Conservation (phyloP, 2,329 filamentous ascomycete species). For the Ophidiomyces ophidiicola region DNA sequence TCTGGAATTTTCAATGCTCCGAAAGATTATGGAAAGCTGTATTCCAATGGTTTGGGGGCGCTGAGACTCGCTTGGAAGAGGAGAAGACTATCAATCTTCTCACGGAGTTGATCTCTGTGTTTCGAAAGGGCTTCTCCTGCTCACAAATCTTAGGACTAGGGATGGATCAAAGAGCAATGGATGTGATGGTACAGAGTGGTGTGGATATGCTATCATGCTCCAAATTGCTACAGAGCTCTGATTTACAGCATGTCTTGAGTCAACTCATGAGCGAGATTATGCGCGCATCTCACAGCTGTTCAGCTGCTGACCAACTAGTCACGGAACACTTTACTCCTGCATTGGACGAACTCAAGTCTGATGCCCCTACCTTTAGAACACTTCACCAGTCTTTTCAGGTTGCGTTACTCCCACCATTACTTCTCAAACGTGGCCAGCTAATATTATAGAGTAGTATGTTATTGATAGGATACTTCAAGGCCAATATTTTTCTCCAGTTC, state of each 20-base stretch:
- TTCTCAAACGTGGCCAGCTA: conserved; percentile 1
- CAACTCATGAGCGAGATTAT: conserved; percentile 22
- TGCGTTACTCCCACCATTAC: conserved; percentile 9
- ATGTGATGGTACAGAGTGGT: conserved; percentile 23
- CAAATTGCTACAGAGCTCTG: conserved; percentile 17
- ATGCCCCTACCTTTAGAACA: conserved; percentile 14
- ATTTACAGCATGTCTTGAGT: conserved; percentile 23
- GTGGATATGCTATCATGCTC: conserved; percentile 22
- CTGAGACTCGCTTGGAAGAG: conserved; percentile 13
- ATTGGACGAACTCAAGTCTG: conserved; percentile 19
- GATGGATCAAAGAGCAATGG: conserved; percentile 21
- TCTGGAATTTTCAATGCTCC: conserved; percentile 26
- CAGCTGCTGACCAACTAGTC: conserved; percentile 17
- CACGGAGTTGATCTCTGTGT: conserved; percentile 21
- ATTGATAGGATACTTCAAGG: conserved; percentile 13
- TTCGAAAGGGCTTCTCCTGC: conserved; percentile 18
- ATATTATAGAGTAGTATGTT: conserved; percentile 16
- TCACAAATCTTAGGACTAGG: conserved; percentile 16
- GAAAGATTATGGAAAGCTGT: conserved; percentile 25
- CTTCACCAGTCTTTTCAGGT: conserved; percentile 27
- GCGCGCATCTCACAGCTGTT: conserved; percentile 16
- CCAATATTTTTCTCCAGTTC: conserved; percentile 9
- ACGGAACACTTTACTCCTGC: conserved; percentile 21
- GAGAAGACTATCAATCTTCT: conserved; percentile 17
- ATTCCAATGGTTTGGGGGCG: conserved; percentile 21